A percentile compares a stretch with the other conserved stretches of the same genome.
Evolutionary conservation across 441 rosid genomes (phyloP).

Genomic region (Gossypium gossypioides): DNA sequence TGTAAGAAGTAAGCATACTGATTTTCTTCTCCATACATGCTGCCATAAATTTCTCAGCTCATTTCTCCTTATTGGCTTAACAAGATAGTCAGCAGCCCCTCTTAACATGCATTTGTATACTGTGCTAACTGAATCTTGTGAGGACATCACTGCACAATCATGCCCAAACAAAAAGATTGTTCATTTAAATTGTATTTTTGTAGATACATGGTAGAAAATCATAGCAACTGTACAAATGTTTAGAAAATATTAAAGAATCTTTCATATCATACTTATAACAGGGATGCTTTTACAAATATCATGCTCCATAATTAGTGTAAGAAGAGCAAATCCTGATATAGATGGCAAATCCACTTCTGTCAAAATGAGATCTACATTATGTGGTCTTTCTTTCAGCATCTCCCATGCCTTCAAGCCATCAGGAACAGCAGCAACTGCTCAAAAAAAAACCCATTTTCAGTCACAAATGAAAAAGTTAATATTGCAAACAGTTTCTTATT

Average conservation of each 20-base stretch:
- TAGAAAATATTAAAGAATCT: background rate
- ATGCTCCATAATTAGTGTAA: slow-evolving; percentile 77
- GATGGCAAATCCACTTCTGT: slow-evolving; percentile 86
- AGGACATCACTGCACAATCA: slow-evolving; percentile 84
- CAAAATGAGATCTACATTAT: slow-evolving; percentile 59
- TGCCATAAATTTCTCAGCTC: slow-evolving; percentile 92
- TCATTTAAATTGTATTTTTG: background rate
- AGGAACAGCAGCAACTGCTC: slow-evolving; percentile 63
- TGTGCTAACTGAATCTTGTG: slow-evolving; percentile 65
- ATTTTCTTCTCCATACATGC: slow-evolving; percentile 90
- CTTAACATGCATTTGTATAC: slow-evolving; percentile 88
- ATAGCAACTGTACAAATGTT: background rate
- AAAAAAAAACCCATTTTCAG: background rate
- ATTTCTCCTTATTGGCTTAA: slow-evolving; percentile 88
- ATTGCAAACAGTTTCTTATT: background rate
- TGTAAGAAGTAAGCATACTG: slow-evolving; percentile 36
- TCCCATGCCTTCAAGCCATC: slow-evolving; percentile 96
- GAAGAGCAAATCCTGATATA: slow-evolving; percentile 77
- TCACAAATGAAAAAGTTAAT: background rate
- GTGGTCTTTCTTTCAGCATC: slow-evolving; percentile 53
- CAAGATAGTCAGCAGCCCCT: slow-evolving; percentile 91
- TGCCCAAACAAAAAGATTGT: background rate
- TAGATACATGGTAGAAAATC: background rate
- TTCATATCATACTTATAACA: slow-evolving; percentile 60
- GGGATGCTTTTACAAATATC: slow-evolving; percentile 79